These are phyloP conservation scores for Rhododendron mucronatum DNA, from an alignment of 148 eudicot genomes.

Conservation along the genomic window DNA sequence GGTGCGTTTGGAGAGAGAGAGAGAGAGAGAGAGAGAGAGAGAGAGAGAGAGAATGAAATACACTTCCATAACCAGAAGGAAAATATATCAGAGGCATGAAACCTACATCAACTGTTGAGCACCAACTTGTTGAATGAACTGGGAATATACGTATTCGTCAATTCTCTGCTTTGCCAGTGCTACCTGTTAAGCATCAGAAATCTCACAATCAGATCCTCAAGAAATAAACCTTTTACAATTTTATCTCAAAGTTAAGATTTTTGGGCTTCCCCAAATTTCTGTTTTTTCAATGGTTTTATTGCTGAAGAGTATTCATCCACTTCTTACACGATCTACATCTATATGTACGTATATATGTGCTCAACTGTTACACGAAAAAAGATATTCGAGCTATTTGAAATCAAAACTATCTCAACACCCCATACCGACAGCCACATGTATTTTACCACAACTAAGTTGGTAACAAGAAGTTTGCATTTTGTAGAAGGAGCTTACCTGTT, in stretches of 20 bases:
- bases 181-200: conserved; percentile 40
- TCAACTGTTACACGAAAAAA: background rate
- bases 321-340: background rate
- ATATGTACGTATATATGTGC: background rate
- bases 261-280: background rate
- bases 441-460: background rate
- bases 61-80: background rate
- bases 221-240: background rate
- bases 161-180: conserved; percentile 88
- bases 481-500: conserved; percentile 45
- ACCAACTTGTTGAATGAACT: conserved; percentile 55
- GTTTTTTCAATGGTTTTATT: background rate
- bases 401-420: background rate
- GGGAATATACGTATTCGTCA: conserved; percentile 80
- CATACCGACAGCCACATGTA: background rate
- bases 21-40: no score
- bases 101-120: conserved; percentile 39
- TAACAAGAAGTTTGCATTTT: background rate
- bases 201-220: conserved; percentile 2
- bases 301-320: background rate
- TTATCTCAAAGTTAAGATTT: background rate
- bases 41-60: background rate
- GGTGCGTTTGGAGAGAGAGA: no score
- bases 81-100: background rate
- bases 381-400: no score